Percentiles rank a stretch among this genome's conserved stretches.
Evolutionary conservation across 257 asterid genomes (phyloP).

Genomic region (Verbena officinalis): DNA sequence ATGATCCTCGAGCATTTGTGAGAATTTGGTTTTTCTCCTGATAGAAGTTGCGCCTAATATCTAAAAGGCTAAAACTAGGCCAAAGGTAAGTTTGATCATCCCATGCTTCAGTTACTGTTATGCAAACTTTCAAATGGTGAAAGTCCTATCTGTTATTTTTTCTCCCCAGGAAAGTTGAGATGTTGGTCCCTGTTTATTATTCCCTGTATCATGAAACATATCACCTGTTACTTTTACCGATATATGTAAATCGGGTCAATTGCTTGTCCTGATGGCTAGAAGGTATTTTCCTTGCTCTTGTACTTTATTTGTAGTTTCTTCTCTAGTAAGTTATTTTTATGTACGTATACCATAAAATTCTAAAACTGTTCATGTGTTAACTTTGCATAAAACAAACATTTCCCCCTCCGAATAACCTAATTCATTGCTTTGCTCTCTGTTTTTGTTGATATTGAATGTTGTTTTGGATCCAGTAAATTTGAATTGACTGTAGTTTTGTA

Average conservation of each 20-base stretch:
- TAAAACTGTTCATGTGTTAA: no score
- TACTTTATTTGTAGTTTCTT: not conserved
- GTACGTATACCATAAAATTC: no score
- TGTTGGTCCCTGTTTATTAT: slow-evolving; percentile 7
- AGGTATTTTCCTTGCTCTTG: not conserved
- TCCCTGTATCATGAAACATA: not conserved
- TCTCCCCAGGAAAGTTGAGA: not conserved
- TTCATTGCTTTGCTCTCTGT: no score
- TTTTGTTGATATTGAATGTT: no score
- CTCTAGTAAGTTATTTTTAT: not conserved
- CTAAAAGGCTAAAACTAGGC: slow-evolving; percentile 20
- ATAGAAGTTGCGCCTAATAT: slow-evolving; percentile 22
- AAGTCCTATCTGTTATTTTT: slow-evolving; percentile 1
- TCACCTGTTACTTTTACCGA: not conserved
- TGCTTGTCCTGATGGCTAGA: not conserved
- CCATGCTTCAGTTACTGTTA: slow-evolving; percentile 20
- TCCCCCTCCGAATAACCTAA: no score
- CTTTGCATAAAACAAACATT: no score
- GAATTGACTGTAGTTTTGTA: no score
- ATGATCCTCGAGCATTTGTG: not conserved
- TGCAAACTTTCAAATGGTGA: slow-evolving; percentile 14
- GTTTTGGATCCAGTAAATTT: no score
- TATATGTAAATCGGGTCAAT: slow-evolving; percentile 4
- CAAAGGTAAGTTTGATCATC: slow-evolving; percentile 29
- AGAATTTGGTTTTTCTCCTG: slow-evolving; percentile 15